phyloP scores from a whole-genome alignment of 805 yeast species.

The Middelhovenomyces tepae region DNA sequence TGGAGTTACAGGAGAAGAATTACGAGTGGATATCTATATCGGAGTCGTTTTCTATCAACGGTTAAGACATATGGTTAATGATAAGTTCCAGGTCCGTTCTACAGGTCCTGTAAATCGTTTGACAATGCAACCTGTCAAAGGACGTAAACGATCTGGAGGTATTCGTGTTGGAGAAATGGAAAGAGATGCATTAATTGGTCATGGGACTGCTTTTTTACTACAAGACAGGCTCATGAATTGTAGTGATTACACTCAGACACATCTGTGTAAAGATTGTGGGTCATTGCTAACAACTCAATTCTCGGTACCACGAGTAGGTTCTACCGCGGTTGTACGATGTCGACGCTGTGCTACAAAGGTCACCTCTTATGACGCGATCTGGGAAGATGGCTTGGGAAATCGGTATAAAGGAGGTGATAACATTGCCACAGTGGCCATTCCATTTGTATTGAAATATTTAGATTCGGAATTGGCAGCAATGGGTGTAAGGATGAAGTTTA shows the following conservation, averaged over 20 bases:
- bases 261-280: constrained; percentile 89
- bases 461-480: constrained; percentile 95
- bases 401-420: constrained; percentile 86
- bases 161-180: constrained; percentile 99
- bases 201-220: constrained; percentile 89
- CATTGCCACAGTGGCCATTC: constrained; percentile 93
- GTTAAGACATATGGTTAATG: constrained; percentile 98
- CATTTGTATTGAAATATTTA: constrained; percentile 88
- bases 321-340: constrained; percentile 70
- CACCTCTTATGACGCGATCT: constrained; percentile 44
- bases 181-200: constrained; percentile 97
- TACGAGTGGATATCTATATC: constrained; percentile 89
- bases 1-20: constrained; percentile 96
- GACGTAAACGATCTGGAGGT: constrained; percentile 98
- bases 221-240: constrained; percentile 94
- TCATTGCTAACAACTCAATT: constrained; percentile 82
- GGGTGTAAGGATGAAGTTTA: constrained; percentile 92
- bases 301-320: constrained; percentile 85
- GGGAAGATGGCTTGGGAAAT: constrained; percentile 98
- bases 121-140: constrained; percentile 99
- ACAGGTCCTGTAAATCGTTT: constrained; percentile 96
- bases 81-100: constrained; percentile 97
- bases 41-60: constrained; percentile 98
- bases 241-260: constrained; percentile 88
- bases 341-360: constrained; percentile 79